phyloP scores from a whole-genome alignment of 2,329 filamentous ascomycete species.

The Sclerotinia borealis region DNA sequence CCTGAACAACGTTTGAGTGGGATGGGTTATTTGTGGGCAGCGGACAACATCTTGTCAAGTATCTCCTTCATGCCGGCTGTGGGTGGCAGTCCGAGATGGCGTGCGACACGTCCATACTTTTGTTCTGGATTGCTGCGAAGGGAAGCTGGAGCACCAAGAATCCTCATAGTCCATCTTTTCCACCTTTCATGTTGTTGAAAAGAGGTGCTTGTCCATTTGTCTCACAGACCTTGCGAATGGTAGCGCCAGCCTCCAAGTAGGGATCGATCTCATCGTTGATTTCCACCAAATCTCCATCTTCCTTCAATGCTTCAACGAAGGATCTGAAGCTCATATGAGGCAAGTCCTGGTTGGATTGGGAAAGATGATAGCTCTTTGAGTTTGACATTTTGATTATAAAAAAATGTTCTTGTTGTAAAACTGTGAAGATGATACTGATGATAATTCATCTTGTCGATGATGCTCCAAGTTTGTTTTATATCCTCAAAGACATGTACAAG shows the following conservation, averaged over 20 bases:
- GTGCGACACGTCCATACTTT: slow-evolving; percentile 38
- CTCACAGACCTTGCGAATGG: slow-evolving; percentile 42
- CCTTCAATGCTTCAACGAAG: slow-evolving; percentile 39
- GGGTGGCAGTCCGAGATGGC: slow-evolving; percentile 38
- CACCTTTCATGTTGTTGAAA: slow-evolving; percentile 46
- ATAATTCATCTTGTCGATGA: background rate
- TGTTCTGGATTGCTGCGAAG: slow-evolving; percentile 33
- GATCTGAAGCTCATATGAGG: slow-evolving; percentile 38
- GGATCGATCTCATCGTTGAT: slow-evolving; percentile 40
- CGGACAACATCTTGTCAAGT: slow-evolving; percentile 38
- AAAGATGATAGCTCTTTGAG: background rate
- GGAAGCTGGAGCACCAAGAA: slow-evolving; percentile 40
- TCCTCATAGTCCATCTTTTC: slow-evolving; percentile 42
- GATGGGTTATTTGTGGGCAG: slow-evolving; percentile 32
- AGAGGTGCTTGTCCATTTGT: slow-evolving; percentile 42
- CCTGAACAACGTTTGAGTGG: slow-evolving; percentile 32
- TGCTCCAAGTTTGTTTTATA: background rate
- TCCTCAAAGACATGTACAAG: background rate
- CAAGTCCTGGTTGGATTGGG: slow-evolving; percentile 10
- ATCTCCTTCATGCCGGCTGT: slow-evolving; percentile 36
- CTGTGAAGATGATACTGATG: background rate
- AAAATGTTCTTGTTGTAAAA: background rate
- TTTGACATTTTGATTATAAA: background rate
- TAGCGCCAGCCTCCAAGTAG: slow-evolving; percentile 42
- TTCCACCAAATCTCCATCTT: slow-evolving; percentile 41